Base-by-base conservation (phyloP, 805 yeast genomes). In the Candida nonsorbophila region DNA sequence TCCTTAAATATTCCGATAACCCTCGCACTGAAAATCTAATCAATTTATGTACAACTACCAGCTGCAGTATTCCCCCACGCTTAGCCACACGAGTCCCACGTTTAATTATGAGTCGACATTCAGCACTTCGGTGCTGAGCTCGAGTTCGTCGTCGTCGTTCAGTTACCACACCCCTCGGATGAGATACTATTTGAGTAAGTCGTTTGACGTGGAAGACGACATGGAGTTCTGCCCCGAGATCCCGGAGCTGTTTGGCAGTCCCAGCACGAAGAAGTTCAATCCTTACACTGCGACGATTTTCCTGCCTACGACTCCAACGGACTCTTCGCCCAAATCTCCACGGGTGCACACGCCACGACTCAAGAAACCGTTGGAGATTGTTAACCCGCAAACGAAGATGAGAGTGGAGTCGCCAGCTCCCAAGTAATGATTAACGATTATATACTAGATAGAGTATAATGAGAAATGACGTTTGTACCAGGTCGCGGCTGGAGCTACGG, bases 271-370 rank as follows among this genome's bases (percentile, higher is more conserved):
- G 45, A 76, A 69, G 49, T 79, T 77, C 56, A 78, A 79, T 48
- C 84, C 85, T 4, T 77, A 78, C 47, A 77, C 83, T 3, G 77
- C 84, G 2, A 57, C 72, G 25, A 68, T 77, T 14, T 78, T 78
- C 44, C 72, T 77, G 19, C 84, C 85, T 24, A 30, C 26, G 3
- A 7, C 13, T 9, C 16, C 12, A 12, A 51, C 12, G 5, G 16
- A 16, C 11, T 16, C 20, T 21, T 21, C n/a, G n/a, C 32, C 41
- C 8, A 42, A 39, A 22, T 49, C 69, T 11, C 76, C 78, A 10
- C 56, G 75, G 37, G 62, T 62, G 1, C 59, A 62, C 29, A 74
- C 81, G 2, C 82, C 82, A 16, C 58, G 83, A 37, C 65, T 67
- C 16, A 74, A 69, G 51, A 77, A 74, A 44, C 73, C 74, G 5